Evolutionary conservation across 2,329 filamentous ascomycete species (phyloP), one percentile per base, ranked within the genome.

Genomic region (Epichloe amarillans): DNA sequence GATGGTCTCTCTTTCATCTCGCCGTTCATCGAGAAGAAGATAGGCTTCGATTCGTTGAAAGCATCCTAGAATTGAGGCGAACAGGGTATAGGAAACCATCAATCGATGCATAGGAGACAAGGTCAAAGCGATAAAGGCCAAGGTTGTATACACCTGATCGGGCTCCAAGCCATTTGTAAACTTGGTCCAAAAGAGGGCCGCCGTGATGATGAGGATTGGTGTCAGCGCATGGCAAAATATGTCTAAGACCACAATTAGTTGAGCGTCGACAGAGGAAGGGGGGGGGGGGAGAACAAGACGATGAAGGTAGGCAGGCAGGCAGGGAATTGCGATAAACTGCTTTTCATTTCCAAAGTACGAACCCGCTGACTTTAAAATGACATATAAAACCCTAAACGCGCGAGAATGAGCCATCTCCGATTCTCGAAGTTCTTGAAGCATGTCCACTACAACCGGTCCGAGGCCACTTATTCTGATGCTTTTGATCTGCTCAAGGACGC

Each of bases 381-480:
- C 47, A 21, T 33, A 42, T 19, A 56, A 36, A 2, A 52, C 17
- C 8, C 54, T 38, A 8, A 53, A 47, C 5, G 26, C 40, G 12
- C 50, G 51, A 1, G 54, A 56, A 14, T 44, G 46, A 4, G 56
- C 26, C 26, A 58, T 50, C 38, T 59, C 56, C 15, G 47, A 46
- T 6, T 51, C 52, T 14, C 57, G 53, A 15, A 59, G 53, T 1
- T 33, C 41, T 46, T 56, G 49, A 15, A 58, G 17, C 15, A 38
- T 43, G 5, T 50, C 49, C 10, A 40, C 47, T 12, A 54, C 46
- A 4, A 47, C 43, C 2, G 38, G 40, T 2, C 58, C 55, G 2
- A 69, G 58, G 0, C 67, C 67, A 35, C 61, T 60, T 58, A 69
- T 65, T 45, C 68, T 69, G 30, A 69, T 54, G 17, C 59, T 59